These are phyloP conservation scores for Malus fusca DNA, from an alignment of 306 rosid genomes.

Conservation along the genomic window DNA sequence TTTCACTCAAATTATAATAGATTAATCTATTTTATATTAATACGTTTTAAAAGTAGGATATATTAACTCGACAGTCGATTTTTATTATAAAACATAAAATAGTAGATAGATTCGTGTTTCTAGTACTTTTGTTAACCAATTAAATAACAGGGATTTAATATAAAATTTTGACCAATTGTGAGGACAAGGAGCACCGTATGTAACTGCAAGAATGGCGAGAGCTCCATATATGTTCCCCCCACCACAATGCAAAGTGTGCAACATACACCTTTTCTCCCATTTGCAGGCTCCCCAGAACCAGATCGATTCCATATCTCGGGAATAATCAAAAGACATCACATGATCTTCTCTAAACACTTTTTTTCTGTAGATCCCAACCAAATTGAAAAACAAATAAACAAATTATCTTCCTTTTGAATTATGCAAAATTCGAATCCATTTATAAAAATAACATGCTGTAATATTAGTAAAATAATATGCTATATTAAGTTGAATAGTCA, in stretches of 20 bases:
- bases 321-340: background rate
- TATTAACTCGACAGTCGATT: too few relatives aligned
- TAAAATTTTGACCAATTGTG: background rate
- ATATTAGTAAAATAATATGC: too few relatives aligned
- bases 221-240: slow-evolving; percentile 5
- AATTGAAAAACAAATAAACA: background rate
- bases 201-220: background rate
- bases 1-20: too few relatives aligned
- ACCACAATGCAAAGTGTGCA: background rate
- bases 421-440: too few relatives aligned
- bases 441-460: too few relatives aligned
- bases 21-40: too few relatives aligned
- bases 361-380: background rate
- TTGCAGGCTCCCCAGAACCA: background rate
- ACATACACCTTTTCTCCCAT: background rate
- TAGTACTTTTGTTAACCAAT: too few relatives aligned
- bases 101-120: too few relatives aligned
- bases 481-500: too few relatives aligned
- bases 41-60: too few relatives aligned
- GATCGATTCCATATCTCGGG: background rate
- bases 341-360: background rate
- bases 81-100: too few relatives aligned
- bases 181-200: background rate
- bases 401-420: too few relatives aligned
- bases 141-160: background rate